Percentiles rank a stretch among this genome's conserved stretches.
Evolutionary conservation across 2,329 filamentous ascomycete genomes (phyloP).

Genomic region (Fusarium algeriense): DNA sequence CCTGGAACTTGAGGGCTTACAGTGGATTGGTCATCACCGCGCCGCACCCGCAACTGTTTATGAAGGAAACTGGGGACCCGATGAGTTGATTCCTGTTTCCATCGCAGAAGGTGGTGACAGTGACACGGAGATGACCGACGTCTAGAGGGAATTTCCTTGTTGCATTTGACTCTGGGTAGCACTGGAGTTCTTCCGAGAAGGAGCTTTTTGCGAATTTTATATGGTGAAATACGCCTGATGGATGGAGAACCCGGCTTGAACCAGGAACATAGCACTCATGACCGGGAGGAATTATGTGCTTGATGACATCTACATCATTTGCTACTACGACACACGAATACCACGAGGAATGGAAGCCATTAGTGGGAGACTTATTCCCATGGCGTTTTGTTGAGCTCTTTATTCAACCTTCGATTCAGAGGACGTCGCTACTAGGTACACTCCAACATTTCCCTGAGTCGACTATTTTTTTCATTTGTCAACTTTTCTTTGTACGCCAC

Average conservation of each 20-base stretch:
- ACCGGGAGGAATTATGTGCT: conserved; percentile 30
- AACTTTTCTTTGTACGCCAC: conserved; percentile 31
- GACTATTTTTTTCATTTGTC: conserved; percentile 24
- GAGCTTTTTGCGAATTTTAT: conserved; percentile 41
- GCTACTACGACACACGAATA: conserved; percentile 46
- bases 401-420: conserved; percentile 32
- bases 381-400: conserved; percentile 44
- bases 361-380: conserved; percentile 30
- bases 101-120: conserved; percentile 50
- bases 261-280: conserved; percentile 1
- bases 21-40: conserved; percentile 82
- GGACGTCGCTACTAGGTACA: conserved; percentile 22
- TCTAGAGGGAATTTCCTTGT: conserved; percentile 53
- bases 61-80: conserved; percentile 95
- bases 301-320: conserved; percentile 37
- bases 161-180: conserved; percentile 52
- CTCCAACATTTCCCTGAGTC: conserved; percentile 23
- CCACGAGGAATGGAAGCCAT: conserved; percentile 47
- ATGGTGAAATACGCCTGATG: conserved; percentile 35
- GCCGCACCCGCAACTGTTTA: conserved; percentile 93
- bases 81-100: conserved; percentile 59
- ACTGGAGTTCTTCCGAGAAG: conserved; percentile 36
- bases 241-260: conserved; percentile 22
- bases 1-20: conserved; percentile 77
- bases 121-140: conserved; percentile 72